Conservation (phyloP, 495 filamentous ascomycete genomes). For the Penicillium canescens region DNA sequence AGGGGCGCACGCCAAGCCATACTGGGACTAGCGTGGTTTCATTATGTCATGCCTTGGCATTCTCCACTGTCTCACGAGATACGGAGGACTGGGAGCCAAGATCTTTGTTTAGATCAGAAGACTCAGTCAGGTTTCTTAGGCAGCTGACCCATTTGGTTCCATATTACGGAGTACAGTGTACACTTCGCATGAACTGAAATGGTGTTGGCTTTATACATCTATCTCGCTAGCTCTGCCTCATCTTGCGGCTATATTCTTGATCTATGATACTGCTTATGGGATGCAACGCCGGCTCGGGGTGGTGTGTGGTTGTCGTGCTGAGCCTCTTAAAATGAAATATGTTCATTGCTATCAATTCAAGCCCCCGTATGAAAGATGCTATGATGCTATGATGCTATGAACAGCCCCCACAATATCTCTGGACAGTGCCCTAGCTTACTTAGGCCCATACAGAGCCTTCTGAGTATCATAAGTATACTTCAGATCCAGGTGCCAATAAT, state of each 20-base stretch:
- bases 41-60: not conserved
- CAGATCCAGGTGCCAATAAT: conserved; percentile 78
- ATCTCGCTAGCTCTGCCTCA: no score
- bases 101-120: not conserved
- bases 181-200: no score
- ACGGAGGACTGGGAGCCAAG: no score
- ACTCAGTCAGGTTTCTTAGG: not conserved
- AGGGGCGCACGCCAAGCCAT: not conserved
- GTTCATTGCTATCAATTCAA: not conserved
- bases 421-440: conserved; percentile 1
- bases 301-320: no score
- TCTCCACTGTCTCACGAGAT: no score
- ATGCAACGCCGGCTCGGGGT: no score
- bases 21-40: not conserved
- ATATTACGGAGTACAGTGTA: no score
- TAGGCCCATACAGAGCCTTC: conserved; percentile 60
- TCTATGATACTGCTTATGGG: no score
- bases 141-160: not conserved
- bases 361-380: not conserved
- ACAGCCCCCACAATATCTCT: not conserved
- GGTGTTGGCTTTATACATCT: no score
- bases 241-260: no score
- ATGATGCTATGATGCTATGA: not conserved
- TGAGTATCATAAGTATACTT: conserved; percentile 75
- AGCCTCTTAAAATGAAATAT: no score